These are phyloP conservation scores for Eustoma russellianum DNA, from an alignment of 257 asterid genomes.

Conservation along the genomic window DNA sequence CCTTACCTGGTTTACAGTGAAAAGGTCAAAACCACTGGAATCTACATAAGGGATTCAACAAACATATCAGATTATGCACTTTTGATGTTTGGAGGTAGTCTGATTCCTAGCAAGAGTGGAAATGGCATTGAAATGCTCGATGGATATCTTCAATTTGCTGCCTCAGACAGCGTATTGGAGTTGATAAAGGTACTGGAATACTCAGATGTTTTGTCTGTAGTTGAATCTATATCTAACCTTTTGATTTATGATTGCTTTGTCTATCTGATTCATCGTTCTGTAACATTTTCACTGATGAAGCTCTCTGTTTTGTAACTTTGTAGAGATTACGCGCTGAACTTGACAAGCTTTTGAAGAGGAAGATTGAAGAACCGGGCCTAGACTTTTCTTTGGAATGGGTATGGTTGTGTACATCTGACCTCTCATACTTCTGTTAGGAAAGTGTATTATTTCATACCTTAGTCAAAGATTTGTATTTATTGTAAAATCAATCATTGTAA, in stretches of 20 bases:
- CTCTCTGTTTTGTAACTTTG: slow-evolving; percentile 5
- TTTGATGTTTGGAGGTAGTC: slow-evolving; percentile 94
- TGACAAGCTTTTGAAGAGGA: slow-evolving; percentile 72
- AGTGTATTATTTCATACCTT: too few species aligned
- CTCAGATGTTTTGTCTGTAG: too few species aligned
- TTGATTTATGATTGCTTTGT: too few species aligned
- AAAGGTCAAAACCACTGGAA: slow-evolving; percentile 72
- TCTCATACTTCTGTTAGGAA: too few species aligned
- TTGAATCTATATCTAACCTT: too few species aligned
- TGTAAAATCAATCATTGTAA: too few species aligned
- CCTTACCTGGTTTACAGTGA: slow-evolving; percentile 89
- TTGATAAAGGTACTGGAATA: slow-evolving; percentile 50
- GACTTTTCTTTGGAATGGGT: slow-evolving; percentile 57
- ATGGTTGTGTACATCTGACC: too few species aligned
- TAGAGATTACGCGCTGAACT: slow-evolving; percentile 88
- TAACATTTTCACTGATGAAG: too few species aligned
- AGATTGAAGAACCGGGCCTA: slow-evolving; percentile 69
- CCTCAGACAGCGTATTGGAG: slow-evolving; percentile 67
- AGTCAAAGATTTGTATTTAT: too few species aligned
- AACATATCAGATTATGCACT: slow-evolving; percentile 89
- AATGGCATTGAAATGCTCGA: slow-evolving; percentile 95
- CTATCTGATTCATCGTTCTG: too few species aligned
- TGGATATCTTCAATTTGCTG: slow-evolving; percentile 92
- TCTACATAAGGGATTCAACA: slow-evolving; percentile 79
- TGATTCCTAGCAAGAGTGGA: slow-evolving; percentile 56